A percentile compares a stretch with the other conserved stretches of the same genome.
Conservation (phyloP, 192 early-diverging fungal genomes). For the Kappamyces sp. region DNA sequence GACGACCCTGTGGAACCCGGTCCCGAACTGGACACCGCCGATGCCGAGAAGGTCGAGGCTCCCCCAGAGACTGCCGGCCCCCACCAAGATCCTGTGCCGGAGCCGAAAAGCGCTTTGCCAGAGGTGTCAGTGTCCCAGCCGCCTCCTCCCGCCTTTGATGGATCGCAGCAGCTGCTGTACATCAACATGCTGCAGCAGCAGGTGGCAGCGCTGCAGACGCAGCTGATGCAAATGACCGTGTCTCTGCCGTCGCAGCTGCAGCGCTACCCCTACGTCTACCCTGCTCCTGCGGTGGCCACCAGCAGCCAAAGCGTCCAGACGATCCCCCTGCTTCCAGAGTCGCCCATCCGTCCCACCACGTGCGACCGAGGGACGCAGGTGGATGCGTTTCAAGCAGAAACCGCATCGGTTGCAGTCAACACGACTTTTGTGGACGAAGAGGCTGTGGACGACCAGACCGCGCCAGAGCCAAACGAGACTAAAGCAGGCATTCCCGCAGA, state of each 20-base stretch:
- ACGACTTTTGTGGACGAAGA: neutral
- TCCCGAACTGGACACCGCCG: neutral
- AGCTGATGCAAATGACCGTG: neutral
- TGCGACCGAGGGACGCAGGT: neutral
- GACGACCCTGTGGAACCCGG: neutral
- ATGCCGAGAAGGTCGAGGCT: neutral
- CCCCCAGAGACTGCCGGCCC: neutral
- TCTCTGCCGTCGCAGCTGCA: neutral
- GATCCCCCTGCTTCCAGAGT: too few species aligned
- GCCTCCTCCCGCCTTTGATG: neutral
- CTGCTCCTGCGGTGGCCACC: too few species aligned
- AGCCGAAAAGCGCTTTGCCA: neutral
- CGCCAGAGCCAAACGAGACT: neutral
- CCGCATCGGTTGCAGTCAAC: neutral
- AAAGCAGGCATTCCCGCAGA: neutral
- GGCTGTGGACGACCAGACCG: neutral
- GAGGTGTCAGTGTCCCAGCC: neutral
- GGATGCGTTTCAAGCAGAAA: neutral
- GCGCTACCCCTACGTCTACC: neutral
- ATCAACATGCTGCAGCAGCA: slow-evolving; percentile 4
- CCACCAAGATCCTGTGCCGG: neutral
- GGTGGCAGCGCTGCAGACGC: neutral
- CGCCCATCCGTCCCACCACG: too few species aligned
- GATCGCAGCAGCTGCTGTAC: slow-evolving; percentile 10
- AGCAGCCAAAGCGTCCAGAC: too few species aligned